Conservation (phyloP, 257 asterid genomes). For the Solanum tacnaense region DNA sequence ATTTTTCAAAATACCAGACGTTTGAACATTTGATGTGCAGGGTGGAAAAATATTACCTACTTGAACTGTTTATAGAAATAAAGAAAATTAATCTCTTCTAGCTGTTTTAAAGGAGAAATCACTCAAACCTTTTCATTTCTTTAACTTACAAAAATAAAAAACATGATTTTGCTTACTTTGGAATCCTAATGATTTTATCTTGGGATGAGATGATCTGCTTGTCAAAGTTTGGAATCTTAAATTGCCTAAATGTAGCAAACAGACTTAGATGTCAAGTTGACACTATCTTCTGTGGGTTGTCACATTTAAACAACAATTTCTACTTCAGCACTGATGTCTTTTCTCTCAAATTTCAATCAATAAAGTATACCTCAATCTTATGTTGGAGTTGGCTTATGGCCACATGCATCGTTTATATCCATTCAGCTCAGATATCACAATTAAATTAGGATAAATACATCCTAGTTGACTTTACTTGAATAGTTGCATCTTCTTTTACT, state of each 20-base stretch:
- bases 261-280: background rate
- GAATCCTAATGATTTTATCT: background rate
- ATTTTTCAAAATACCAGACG: background rate
- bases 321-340: background rate
- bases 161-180: background rate
- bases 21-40: background rate
- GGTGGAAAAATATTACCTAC: background rate
- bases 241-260: background rate
- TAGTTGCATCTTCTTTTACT: background rate
- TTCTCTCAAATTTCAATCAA: background rate
- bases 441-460: background rate
- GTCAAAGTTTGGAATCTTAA: background rate
- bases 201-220: background rate
- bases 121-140: background rate
- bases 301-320: background rate
- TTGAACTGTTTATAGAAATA: background rate
- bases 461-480: background rate
- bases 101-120: background rate
- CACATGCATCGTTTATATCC: background rate
- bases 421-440: background rate
- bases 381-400: background rate
- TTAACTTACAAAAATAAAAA: background rate
- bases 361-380: background rate
- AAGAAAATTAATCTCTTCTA: background rate
- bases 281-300: background rate